Base-by-base conservation (phyloP, 805 yeast genomes). In the Debaryomyces maramus region DNA sequence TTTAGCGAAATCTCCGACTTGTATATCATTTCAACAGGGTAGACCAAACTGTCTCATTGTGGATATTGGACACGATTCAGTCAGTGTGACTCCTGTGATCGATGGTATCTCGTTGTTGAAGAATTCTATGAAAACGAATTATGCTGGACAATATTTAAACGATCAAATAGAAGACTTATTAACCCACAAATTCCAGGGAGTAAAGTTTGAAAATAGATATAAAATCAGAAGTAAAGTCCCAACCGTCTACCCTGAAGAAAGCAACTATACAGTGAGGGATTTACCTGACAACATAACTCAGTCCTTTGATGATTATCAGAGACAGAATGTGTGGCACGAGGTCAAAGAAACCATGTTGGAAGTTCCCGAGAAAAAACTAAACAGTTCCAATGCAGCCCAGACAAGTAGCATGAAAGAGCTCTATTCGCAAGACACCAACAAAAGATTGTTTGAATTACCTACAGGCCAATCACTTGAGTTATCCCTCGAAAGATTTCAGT, bases 11-110 rank as follows among this genome's bases (percentile, higher is more conserved):
- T 74, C 83, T 6, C 91, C 97, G n/a, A 83, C 95, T 0, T 85
- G 95, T 65, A 81, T 85, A 1, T 81, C 96, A 1, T 90, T 90
- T 63, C 89, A 91, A 8, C 84, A 85, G 47, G 96, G 96, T 3
- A 75, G 95, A 57, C 89, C 95, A 32, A 84, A 83, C 44, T 88
- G 95, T 58, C 67, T 88, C 22, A 88, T 88, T 28, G 91, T 88
- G 28, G 96, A 88, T 59, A 64, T 87, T 28, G 96, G 96, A 5
- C 93, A 86, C 55, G 90, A 85, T 56, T 66, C 82, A 2, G 70
- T 77, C 14, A 80, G 88, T 45, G 90, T 82, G 1, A 83, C 93
- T 4, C 96, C 90, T 2, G 88, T 85, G 15, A 80, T 83, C 44
- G 96, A 85, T 63, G 95, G 95, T 17, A 78, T 84, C 63, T 83